These are phyloP conservation scores for Podochytrium sp. DNA, from an alignment of 192 early-diverging fungal genomes.

Conservation along the genomic window DNA sequence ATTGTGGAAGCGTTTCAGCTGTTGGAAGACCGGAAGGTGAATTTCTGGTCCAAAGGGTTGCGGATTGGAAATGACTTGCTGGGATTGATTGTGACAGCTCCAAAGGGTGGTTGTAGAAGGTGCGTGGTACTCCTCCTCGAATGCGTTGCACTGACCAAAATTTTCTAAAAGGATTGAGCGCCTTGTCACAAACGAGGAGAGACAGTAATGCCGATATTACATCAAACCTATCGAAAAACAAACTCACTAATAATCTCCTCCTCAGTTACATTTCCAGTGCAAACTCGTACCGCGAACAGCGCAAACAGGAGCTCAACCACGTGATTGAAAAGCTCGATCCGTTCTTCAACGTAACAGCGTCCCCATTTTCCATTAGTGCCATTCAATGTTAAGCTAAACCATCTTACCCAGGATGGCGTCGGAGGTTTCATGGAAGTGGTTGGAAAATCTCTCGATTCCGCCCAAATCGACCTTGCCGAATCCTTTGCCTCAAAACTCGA, in stretches of 20 bases:
- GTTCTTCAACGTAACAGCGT: neutral
- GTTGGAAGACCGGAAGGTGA: conserved; percentile 49
- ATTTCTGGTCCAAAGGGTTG: conserved; percentile 58
- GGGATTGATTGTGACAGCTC: conserved; percentile 51
- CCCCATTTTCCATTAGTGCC: neutral
- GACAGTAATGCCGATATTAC: conserved; percentile 17
- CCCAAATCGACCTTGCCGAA: conserved; percentile 35
- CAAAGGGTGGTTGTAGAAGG: conserved; percentile 52
- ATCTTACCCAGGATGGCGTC: conserved; percentile 30
- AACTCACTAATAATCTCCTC: neutral
- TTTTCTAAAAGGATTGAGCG: conserved; percentile 27
- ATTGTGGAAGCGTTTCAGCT: conserved; percentile 51
- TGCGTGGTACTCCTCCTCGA: neutral
- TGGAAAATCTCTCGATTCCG: conserved; percentile 28
- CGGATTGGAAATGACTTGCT: conserved; percentile 56
- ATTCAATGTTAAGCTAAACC: neutral
- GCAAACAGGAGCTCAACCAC: conserved; percentile 40
- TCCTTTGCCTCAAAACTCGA: conserved; percentile 34
- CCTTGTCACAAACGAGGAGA: conserved; percentile 30
- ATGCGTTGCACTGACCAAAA: neutral
- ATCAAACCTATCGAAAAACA: neutral
- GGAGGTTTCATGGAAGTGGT: conserved; percentile 45
- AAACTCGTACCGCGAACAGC: conserved; percentile 15
- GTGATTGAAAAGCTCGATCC: conserved; percentile 41
- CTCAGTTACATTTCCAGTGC: neutral